These are phyloP conservation scores for Dunaliella primolecta DNA, from an alignment of 139 green algal genomes.

Conservation along the genomic window DNA sequence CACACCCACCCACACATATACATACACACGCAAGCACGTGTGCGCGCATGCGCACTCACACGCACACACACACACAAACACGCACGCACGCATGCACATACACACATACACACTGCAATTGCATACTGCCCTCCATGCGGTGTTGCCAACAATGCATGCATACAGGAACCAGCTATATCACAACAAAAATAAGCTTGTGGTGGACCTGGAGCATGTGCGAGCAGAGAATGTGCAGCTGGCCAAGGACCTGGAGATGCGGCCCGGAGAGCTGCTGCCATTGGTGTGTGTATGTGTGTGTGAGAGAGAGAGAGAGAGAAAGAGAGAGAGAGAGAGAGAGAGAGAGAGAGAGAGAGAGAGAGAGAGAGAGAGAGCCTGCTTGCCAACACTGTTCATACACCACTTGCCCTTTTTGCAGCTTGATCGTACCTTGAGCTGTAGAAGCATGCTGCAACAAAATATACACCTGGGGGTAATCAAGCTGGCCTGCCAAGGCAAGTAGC, in stretches of 20 bases:
- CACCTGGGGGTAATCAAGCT: too few relatives aligned
- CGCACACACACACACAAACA: background rate
- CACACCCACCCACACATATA: background rate
- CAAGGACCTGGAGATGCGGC: slow-evolving; percentile 52
- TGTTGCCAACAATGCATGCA: too few relatives aligned
- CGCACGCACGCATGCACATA: background rate
- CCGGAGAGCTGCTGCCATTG: slow-evolving; percentile 73
- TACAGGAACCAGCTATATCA: slow-evolving; percentile 54
- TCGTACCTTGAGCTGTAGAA: too few relatives aligned
- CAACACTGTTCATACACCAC: too few relatives aligned
- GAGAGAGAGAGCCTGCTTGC: too few relatives aligned
- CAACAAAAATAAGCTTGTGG: slow-evolving; percentile 42
- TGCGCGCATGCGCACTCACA: background rate
- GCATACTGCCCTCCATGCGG: too few relatives aligned
- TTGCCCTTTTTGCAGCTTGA: too few relatives aligned
- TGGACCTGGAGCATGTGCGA: slow-evolving; percentile 69
- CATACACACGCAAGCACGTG: background rate
- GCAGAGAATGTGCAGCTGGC: slow-evolving; percentile 58
- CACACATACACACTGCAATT: background rate
- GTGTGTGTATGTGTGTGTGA: slow-evolving; percentile 40
- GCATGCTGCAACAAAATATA: too few relatives aligned
- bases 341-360: too few relatives aligned
- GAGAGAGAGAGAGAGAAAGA: too few relatives aligned
- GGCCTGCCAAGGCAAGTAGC: too few relatives aligned
- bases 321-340: too few relatives aligned